phyloP scores from a whole-genome alignment of 441 rosid genomes.

The Erodium moschatum region DNA sequence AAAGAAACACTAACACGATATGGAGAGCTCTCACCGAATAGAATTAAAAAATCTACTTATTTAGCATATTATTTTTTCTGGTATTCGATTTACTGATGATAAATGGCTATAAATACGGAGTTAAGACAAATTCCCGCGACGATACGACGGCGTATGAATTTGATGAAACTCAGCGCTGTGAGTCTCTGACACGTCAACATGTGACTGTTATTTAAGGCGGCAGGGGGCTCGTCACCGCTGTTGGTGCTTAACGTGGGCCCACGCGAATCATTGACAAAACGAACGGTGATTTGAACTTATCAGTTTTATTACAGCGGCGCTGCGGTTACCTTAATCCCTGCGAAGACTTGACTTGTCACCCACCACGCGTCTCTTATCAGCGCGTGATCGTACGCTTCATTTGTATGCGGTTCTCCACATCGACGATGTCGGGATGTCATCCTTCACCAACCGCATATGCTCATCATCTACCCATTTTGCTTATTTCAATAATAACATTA shows the following conservation, averaged over 20 bases:
- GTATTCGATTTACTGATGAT: too few species aligned
- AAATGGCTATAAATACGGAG: too few species aligned
- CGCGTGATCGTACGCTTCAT: not conserved
- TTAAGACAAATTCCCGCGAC: not conserved
- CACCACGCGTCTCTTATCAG: not conserved
- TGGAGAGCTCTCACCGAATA: too few species aligned
- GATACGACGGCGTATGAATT: not conserved
- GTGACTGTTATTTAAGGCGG: not conserved
- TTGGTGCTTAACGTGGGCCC: not conserved
- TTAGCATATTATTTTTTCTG: too few species aligned
- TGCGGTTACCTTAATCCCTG: not conserved
- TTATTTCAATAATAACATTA: too few species aligned
- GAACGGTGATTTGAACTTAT: not conserved
- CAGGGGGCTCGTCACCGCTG: slow-evolving; percentile 4
- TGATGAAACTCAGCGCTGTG: not conserved
- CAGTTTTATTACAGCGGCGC: not conserved
- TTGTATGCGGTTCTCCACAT: not conserved
- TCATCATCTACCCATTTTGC: too few species aligned
- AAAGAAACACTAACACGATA: too few species aligned
- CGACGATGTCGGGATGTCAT: not conserved
- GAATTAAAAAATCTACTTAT: too few species aligned
- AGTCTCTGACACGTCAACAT: slow-evolving; percentile 1
- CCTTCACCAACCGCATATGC: not conserved
- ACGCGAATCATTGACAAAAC: slow-evolving; percentile 2
- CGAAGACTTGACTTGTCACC: not conserved